A percentile compares a stretch with the other conserved stretches of the same genome.
Conservation (phyloP, 2,329 filamentous ascomycete genomes). For the Hypomyces rosellus region DNA sequence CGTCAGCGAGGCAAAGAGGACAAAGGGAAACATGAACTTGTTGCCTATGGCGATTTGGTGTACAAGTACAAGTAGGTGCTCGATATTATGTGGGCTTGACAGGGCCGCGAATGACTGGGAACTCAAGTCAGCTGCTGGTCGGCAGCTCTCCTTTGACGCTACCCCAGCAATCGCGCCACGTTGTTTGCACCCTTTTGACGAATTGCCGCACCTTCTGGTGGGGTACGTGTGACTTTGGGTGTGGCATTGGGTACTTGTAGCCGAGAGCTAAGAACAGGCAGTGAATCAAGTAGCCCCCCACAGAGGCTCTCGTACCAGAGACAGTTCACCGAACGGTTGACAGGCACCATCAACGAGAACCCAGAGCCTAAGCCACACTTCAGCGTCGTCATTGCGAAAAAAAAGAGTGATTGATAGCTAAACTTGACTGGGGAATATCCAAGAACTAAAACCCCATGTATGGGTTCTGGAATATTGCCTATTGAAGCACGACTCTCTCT, state of each 20-base stretch:
- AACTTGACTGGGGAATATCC: no score
- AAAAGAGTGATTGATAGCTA: no score
- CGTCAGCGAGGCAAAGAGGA: background rate
- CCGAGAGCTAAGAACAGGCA: background rate
- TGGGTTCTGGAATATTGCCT: no score
- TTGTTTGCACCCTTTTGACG: background rate
- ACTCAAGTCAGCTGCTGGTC: conserved; percentile 1
- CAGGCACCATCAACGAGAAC: no score
- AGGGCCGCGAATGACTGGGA: background rate
- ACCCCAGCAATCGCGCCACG: background rate
- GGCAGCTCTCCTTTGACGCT: conserved; percentile 7
- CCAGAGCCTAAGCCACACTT: no score
- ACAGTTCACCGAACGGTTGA: background rate
- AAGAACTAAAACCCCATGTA: no score
- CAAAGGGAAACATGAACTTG: background rate
- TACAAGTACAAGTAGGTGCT: no score
- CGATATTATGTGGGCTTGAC: background rate
- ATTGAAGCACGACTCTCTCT: no score
- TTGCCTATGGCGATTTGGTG: background rate
- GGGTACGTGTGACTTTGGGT: background rate
- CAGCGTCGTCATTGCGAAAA: no score
- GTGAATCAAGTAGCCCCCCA: background rate
- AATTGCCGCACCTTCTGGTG: conserved; percentile 1
- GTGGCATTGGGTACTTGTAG: background rate
- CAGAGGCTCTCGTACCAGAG: background rate